Percentiles rank a stretch among this genome's conserved stretches.
phyloP scores from a whole-genome alignment of 176 grass and related monocot species.

The Oryza officinalis region DNA sequence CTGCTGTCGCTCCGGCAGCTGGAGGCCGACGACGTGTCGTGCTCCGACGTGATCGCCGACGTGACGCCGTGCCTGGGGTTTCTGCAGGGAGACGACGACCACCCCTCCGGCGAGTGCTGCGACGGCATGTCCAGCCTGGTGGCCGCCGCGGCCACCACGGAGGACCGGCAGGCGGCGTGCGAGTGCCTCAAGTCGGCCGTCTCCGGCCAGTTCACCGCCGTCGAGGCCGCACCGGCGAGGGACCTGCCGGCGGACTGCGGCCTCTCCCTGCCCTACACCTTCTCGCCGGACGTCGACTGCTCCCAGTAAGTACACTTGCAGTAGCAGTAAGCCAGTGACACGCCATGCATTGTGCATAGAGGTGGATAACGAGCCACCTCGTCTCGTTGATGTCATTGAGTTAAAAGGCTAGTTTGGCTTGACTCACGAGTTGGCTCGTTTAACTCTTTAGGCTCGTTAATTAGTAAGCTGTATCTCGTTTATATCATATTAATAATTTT shows the following conservation, averaged over 20 bases:
- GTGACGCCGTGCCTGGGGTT: conserved; percentile 43
- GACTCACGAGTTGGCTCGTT: too few species aligned
- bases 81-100: conserved; percentile 22
- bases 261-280: conserved; percentile 28
- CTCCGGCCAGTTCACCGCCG: background rate
- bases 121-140: conserved; percentile 33
- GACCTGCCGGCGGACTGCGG: conserved; percentile 44
- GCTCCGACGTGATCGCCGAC: conserved; percentile 22
- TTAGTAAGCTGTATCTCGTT: too few species aligned
- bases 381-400: too few species aligned
- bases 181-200: conserved; percentile 48
- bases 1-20: conserved; percentile 13
- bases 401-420: too few species aligned
- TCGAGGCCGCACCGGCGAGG: background rate
- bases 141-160: conserved; percentile 9
- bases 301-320: conserved; percentile 26
- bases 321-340: too few species aligned
- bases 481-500: too few species aligned
- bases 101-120: conserved; percentile 45
- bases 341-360: too few species aligned
- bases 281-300: conserved; percentile 54
- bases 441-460: too few species aligned
- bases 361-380: too few species aligned
- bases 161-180: conserved; percentile 41
- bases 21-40: conserved; percentile 15